Evolutionary conservation across 768 basidiomycete genomes (phyloP).

Genomic region (Xerocomellus amylosporus): DNA sequence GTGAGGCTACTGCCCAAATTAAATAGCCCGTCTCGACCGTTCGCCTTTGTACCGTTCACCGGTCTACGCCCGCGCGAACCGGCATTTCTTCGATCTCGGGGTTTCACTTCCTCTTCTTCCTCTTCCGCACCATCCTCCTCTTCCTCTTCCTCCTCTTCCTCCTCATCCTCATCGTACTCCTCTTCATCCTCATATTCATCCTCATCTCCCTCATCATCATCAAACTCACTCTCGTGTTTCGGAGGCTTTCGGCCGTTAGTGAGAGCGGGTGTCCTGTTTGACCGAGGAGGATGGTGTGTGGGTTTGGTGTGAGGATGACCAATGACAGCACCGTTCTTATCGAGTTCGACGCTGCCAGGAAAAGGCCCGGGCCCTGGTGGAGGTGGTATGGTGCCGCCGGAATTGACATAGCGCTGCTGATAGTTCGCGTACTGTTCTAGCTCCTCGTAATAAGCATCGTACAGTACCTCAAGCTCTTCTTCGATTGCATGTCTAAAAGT

Average conservation of each 20-base stretch:
- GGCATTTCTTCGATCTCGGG: constrained; percentile 35
- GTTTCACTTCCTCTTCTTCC: constrained; percentile 50
- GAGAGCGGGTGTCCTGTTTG: constrained; percentile 33
- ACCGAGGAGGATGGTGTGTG: constrained; percentile 41
- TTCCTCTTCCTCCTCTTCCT: constrained; percentile 69
- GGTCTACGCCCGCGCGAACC: constrained; percentile 38
- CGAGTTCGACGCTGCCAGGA: constrained; percentile 95
- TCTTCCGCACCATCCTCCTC: constrained; percentile 68
- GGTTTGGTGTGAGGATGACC: constrained; percentile 32
- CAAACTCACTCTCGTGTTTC: constrained; percentile 61
- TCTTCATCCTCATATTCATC: constrained; percentile 54
- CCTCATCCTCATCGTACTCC: constrained; percentile 56
- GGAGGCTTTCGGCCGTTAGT: constrained; percentile 41
- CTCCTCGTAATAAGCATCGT: constrained; percentile 99
- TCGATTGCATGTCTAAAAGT: constrained; percentile 86
- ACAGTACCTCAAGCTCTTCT: constrained; percentile 99
- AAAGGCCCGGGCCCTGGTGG: constrained; percentile 97
- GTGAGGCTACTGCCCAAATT: constrained; percentile 81
- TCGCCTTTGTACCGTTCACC: constrained; percentile 44
- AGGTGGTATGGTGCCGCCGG: constrained; percentile 84
- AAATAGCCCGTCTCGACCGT: constrained; percentile 65
- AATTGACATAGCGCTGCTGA: constrained; percentile 93
- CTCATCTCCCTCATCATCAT: constrained; percentile 61
- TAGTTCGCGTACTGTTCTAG: constrained; percentile 98
- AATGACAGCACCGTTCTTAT: constrained; percentile 81